These are phyloP conservation scores for Parascedosporium putredinis DNA, from an alignment of 2,329 filamentous ascomycete genomes.

Conservation along the genomic window DNA sequence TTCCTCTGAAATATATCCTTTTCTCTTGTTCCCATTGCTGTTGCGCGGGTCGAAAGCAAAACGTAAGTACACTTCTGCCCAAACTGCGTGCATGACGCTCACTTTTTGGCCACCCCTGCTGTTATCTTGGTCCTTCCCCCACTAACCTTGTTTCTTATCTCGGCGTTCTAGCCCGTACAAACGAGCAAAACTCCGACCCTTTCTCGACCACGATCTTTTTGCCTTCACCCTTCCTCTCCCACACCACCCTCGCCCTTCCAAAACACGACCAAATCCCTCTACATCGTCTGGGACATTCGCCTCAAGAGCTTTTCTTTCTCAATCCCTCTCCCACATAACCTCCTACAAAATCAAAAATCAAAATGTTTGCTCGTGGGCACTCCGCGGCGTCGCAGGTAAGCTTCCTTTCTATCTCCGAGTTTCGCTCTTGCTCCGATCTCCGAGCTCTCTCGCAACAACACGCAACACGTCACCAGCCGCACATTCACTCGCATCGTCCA, in stretches of 20 bases:
- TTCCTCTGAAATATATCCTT: not conserved
- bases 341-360: no score
- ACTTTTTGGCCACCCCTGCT: no score
- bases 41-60: no score
- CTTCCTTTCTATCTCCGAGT: conserved; percentile 14
- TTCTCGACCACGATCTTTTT: conserved; percentile 1
- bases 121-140: not conserved
- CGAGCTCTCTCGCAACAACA: no score
- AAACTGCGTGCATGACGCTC: not conserved
- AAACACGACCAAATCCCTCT: no score
- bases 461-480: no score
- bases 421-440: conserved; percentile 30
- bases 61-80: no score
- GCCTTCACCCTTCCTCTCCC: conserved; percentile 10
- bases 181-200: conserved; percentile 3
- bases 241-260: conserved; percentile 6
- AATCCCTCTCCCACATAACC: no score
- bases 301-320: no score
- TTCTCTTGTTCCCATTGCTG: conserved; percentile 2
- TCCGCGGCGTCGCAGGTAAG: conserved; percentile 47
- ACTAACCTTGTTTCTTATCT: conserved; percentile 2
- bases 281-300: no score
- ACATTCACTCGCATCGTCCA: no score
- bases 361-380: conserved; percentile 50
- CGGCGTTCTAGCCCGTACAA: not conserved